Base-by-base conservation (phyloP, 2,329 filamentous ascomycete species). In the Sarocladiaceae sp. region DNA sequence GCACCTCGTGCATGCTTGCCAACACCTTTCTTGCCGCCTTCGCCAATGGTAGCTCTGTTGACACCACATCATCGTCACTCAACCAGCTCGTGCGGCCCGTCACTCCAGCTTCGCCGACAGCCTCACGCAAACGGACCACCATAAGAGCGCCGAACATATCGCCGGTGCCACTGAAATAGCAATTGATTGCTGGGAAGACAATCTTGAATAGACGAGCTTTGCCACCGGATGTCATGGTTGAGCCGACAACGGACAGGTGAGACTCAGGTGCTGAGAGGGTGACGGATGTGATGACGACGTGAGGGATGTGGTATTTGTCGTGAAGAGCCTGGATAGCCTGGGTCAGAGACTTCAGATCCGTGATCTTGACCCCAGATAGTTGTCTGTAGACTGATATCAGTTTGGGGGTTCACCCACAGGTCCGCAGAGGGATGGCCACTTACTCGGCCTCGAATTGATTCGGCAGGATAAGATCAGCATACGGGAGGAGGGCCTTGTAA, bases 371-470 rank as follows among this genome's bases (percentile, higher is more conserved):
- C n/a, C 85, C 90, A 8, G 90, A 94, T 31, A 97, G 81, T 31
- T 92, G 77, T 64, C 90, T 96, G 54, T 2, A 4, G 2, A 15
- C 42, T 48, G 13, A 10, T 4, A 31, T 58, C 7, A 57, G 56
- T 17, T 36, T 33, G 26, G 11, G 10, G 26, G 22, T 10, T n/a
- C 23, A 10, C 5, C 7, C 13, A 7, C 23, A 8, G 18, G 11
- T 13, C 6, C 18, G 6, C 18, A 12, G 12, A 6, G 47, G 7
- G 4, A 23, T 37, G 11, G 8, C 13, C 36, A 71, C 84, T 60
- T 74, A 95, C 90, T 99, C 93, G 39, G 92, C 90, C 73, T 99
- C 94, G 59, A 97, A 99, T 61, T 97, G 93, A 66, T 99, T 99
- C 3, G 94, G 94, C 15, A 97, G 72, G 52, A 99, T 95, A 59